Base-by-base conservation (phyloP, 1,284 basidiomycete species). In the Papiliotrema laurentii region DNA sequence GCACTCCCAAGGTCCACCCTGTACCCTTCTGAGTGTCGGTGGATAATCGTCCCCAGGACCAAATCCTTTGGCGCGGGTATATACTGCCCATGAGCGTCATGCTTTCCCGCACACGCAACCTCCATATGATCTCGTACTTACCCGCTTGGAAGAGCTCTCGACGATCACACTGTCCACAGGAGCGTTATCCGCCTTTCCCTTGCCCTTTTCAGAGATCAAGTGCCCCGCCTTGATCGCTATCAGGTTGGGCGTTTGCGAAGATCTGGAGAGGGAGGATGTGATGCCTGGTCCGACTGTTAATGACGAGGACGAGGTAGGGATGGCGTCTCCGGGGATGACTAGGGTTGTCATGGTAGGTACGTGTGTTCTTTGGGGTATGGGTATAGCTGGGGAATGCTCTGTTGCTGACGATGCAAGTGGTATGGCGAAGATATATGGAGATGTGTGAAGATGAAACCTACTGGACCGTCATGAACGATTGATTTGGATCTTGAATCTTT, bases 1-100 rank as follows among this genome's bases (percentile, higher is more conserved):
- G 75, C 63, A 4, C 69, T 64, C 0, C 77, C 77, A n/a, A 79
- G 68, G 54, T 79, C 77, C 26, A 79, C 77, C 26, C 76, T 56
- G 57, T 76, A 79, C 5, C 76, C 76, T 51, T 78, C 77, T 0
- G 75, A 73, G 47, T 77, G 74, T 3, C 76, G 65, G 5, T 71
- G 73, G 5, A 75, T 67, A 49, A 79, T 71, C n/a, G 75, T 74
- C 0, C 77, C 77, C 2, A 79, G 64, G 1, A 79, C 76, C 10
- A 75, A 65, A 49, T 78, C 77, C 5, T 71, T 70, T 27, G 70
- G 65, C 0, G 76, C 69, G 0, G 77, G 72, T 6, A 74, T 65
- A 59, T 79, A 79, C 72, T 77, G 53, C 36, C 18, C 9, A 7
- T n/a, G 5, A 45, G 13, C 14, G 3, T 4, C 43, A 18, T 31